A percentile compares a stretch with the other conserved stretches of the same genome.
Conservation (phyloP, 805 yeast species). For the Lipomyces oligophaga region DNA sequence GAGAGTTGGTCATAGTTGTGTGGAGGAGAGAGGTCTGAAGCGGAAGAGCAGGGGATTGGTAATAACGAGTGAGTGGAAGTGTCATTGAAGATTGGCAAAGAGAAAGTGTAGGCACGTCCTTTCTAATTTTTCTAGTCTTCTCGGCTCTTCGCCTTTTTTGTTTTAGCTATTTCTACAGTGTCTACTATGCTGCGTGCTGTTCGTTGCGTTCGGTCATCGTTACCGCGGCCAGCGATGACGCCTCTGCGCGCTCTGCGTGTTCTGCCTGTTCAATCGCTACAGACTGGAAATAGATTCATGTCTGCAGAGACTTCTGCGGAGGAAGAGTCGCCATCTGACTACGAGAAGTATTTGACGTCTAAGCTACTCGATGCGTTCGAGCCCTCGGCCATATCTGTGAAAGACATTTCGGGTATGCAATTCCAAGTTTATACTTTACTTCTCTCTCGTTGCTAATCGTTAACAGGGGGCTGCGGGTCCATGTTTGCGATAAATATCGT, state of each 20-base stretch:
- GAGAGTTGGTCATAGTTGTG: no score
- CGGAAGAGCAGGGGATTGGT: background rate
- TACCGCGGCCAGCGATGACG: no score
- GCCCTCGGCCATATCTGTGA: constrained; percentile 63
- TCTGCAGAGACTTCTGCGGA: constrained; percentile 8
- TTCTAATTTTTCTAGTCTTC: no score
- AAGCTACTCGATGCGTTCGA: constrained; percentile 52
- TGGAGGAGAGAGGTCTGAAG: background rate
- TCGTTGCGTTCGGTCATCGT: no score
- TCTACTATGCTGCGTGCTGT: no score
- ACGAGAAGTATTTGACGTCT: constrained; percentile 20
- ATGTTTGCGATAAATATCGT: constrained; percentile 88
- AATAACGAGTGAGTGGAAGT: background rate
- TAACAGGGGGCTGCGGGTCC: constrained; percentile 78
- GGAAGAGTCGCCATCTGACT: constrained; percentile 10
- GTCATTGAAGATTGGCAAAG: no score
- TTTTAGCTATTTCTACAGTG: no score
- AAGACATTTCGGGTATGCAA: constrained; percentile 67
- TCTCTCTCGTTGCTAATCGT: background rate
- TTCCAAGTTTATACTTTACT: background rate
- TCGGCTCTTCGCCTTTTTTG: no score
- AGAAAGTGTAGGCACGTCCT: no score
- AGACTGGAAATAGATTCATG: no score
- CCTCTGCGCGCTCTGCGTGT: no score
- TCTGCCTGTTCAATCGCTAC: no score